phyloP scores from a whole-genome alignment of 1,139 yeast species.

The Meyerozyma smithsonii region DNA sequence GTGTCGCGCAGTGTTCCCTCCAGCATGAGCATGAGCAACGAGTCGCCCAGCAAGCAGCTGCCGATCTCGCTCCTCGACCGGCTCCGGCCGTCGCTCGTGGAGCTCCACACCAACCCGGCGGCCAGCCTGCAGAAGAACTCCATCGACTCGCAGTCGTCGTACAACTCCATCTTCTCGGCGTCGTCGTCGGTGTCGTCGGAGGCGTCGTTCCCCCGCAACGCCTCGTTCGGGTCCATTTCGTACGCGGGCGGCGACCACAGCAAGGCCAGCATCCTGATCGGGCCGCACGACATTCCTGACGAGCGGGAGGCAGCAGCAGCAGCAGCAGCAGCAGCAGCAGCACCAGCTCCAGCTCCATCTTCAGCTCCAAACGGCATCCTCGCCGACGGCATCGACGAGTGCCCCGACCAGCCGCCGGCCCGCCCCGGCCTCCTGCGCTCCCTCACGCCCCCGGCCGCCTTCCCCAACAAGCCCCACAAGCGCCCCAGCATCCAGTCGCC shows the following conservation, averaged over 20 bases:
- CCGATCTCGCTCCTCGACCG: not conserved
- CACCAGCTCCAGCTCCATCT: no score
- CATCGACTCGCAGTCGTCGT: not conserved
- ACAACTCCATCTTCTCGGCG: constrained; percentile 2
- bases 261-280: constrained; percentile 19
- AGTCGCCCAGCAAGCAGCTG: constrained; percentile 2
- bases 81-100: constrained; percentile 1
- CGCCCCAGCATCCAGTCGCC: constrained; percentile 1
- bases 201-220: constrained; percentile 3
- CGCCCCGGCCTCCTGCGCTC: constrained; percentile 6
- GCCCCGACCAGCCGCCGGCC: not conserved
- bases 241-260: constrained; percentile 10
- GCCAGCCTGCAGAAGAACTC: not conserved
- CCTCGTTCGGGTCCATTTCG: constrained; percentile 19
- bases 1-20: constrained; percentile 18
- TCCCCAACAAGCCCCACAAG: constrained; percentile 4
- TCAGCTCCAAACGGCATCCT: no score
- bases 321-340: not conserved
- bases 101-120: not conserved
- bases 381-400: not conserved
- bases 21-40: not conserved
- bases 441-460: constrained; percentile 13
- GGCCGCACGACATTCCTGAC: constrained; percentile 21
- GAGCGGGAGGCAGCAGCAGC: not conserved
- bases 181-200: constrained; percentile 2